Percentiles rank a stretch among this genome's conserved stretches.
These are phyloP conservation scores for Naganishia vaughanmartiniae DNA, from an alignment of 768 basidiomycete genomes.

Conservation along the genomic window DNA sequence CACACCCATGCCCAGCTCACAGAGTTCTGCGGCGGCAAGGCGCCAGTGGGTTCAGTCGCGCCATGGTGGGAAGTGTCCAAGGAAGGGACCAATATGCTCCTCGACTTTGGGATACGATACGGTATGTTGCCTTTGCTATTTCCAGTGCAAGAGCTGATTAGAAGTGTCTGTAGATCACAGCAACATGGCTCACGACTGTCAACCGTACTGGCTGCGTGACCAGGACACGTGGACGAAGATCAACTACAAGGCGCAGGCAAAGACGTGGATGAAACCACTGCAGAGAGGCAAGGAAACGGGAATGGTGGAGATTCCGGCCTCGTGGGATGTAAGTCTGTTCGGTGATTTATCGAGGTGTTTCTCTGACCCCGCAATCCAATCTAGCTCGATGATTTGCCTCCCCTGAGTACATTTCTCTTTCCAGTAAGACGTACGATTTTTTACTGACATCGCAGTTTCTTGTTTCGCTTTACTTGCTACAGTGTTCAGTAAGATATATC, in stretches of 20 bases:
- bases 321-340: conserved; percentile 58
- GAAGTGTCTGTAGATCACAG: conserved; percentile 53
- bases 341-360: background rate
- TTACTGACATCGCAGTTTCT: background rate
- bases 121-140: conserved; percentile 51
- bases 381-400: conserved; percentile 72
- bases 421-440: background rate
- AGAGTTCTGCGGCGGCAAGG: conserved; percentile 58
- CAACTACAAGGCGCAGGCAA: conserved; percentile 62
- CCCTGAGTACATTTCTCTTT: conserved; percentile 48
- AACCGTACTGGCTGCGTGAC: conserved; percentile 68
- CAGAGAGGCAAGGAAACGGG: conserved; percentile 64
- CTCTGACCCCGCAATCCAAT: conserved; percentile 41
- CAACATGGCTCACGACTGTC: conserved; percentile 61
- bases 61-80: conserved; percentile 79
- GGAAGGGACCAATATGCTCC: conserved; percentile 64
- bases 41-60: conserved; percentile 56
- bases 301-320: conserved; percentile 65
- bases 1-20: conserved; percentile 66
- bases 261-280: conserved; percentile 73
- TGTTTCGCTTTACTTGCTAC: background rate
- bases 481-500: conserved; percentile 11
- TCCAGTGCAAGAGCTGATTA: background rate
- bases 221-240: conserved; percentile 73
- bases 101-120: conserved; percentile 73